A percentile compares a stretch with the other conserved stretches of the same genome.
Evolutionary conservation across 306 rosid species (phyloP).

Genomic region (Quercus aquifolioides): DNA sequence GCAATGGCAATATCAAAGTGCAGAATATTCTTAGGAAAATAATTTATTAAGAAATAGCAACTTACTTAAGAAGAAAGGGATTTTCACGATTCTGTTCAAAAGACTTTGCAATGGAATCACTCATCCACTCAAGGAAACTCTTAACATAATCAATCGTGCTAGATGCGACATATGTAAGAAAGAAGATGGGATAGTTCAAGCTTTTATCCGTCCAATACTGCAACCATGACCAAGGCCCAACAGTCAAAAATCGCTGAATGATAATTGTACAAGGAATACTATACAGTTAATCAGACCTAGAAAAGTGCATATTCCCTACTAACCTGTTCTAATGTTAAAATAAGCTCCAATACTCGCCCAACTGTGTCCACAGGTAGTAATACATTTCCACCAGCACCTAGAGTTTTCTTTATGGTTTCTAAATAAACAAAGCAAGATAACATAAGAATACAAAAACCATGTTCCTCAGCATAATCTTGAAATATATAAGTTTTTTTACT

Average conservation of each 20-base stretch:
- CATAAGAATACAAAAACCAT: slow-evolving; percentile 21
- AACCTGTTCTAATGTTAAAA: slow-evolving; percentile 81
- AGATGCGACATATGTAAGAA: slow-evolving; percentile 80
- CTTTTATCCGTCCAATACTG: slow-evolving; percentile 94
- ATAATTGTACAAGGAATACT: background rate
- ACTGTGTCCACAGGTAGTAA: slow-evolving; percentile 88
- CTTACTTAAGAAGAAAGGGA: slow-evolving; percentile 88
- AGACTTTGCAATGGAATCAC: slow-evolving; percentile 91
- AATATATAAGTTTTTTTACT: too few species aligned
- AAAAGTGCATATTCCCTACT: slow-evolving; percentile 31
- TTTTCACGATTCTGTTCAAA: slow-evolving; percentile 92
- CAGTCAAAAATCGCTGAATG: slow-evolving; percentile 12
- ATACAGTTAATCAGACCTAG: background rate
- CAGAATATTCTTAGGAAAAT: background rate
- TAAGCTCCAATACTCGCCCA: slow-evolving; percentile 87
- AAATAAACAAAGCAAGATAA: slow-evolving; percentile 14
- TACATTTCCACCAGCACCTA: slow-evolving; percentile 82
- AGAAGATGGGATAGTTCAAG: slow-evolving; percentile 73
- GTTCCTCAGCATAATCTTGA: background rate
- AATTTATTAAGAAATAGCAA: slow-evolving; percentile 13
- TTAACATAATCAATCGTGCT: slow-evolving; percentile 87
- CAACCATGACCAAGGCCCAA: slow-evolving; percentile 34
- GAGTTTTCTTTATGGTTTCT: slow-evolving; percentile 84
- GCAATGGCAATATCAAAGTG: background rate
- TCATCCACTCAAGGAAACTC: slow-evolving; percentile 99